A percentile compares a stretch with the other conserved stretches of the same genome.
Evolutionary conservation across 495 filamentous ascomycete species (phyloP).

Genomic region (Aspergillus sclerotioniger): DNA sequence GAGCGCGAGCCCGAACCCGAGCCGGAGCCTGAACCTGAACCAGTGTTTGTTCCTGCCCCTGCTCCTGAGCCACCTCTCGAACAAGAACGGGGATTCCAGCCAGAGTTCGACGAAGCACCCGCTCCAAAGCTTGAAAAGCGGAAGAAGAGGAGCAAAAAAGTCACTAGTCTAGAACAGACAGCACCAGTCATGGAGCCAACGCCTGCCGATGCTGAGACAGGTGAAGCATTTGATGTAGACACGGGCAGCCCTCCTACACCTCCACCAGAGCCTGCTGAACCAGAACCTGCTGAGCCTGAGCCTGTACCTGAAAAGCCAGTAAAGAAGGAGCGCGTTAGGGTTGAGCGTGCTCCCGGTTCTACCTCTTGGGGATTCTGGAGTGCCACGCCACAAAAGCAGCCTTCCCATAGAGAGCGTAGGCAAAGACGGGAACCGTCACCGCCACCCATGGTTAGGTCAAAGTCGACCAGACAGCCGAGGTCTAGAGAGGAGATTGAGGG

Average conservation of each 20-base stretch:
- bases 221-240: conserved; percentile 20
- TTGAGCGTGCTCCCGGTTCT: conserved; percentile 46
- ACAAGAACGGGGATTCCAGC: conserved; percentile 6
- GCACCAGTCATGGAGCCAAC: conserved; percentile 14
- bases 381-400: conserved; percentile 48
- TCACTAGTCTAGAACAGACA: conserved; percentile 7
- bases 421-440: conserved; percentile 27
- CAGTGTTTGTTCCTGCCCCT: conserved; percentile 9
- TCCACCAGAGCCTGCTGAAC: conserved; percentile 52
- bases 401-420: conserved; percentile 42
- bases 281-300: conserved; percentile 29
- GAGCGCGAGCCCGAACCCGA: conserved; percentile 10
- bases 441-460: conserved; percentile 45
- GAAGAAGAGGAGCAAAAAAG: conserved; percentile 23
- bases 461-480: conserved; percentile 44
- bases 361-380: conserved; percentile 62
- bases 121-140: conserved; percentile 21
- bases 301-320: conserved; percentile 39
- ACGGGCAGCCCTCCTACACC: conserved; percentile 49
- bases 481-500: conserved; percentile 44
- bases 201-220: conserved; percentile 18
- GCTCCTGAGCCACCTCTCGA: conserved; percentile 2
- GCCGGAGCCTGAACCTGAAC: conserved; percentile 13
- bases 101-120: conserved; percentile 11
- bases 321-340: conserved; percentile 59